Base-by-base conservation (phyloP, 192 early-diverging fungal genomes). In the Coemansia sp. region DNA sequence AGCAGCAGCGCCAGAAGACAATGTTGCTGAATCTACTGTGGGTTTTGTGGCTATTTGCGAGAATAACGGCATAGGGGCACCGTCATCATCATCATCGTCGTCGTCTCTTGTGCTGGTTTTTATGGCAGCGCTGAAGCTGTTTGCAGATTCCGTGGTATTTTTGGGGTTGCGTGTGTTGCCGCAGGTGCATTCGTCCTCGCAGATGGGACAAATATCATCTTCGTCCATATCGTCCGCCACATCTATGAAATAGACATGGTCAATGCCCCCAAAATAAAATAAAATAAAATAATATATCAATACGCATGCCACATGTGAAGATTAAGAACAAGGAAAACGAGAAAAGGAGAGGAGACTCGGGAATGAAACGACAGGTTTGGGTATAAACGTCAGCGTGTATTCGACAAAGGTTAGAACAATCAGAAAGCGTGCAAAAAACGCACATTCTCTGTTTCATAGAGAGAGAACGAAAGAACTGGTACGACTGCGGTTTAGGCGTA, bases 141-240 rank as follows among this genome's bases (percentile, higher is more conserved):
- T 58, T 32, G 46, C 54, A 10, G 54, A 39, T 6, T 53, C 57
- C 1, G 8, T 25, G 7, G 19, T 12, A 25, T 17, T 25, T 54
- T 17, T 54, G 12, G 57, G 5, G n/a, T 39, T 41, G 42, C 71
- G 59, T 7, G 67, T 14, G 68, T 70, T 73, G 37, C 55, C 64
- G 44, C 79, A 81, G 7, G 70, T 76, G 58, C 79, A 81, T 44
- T 81, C 79, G 57, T 81, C 79, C 58, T 81, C 79, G 61, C 79
- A 81, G 43, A 81, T 81, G 10, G 79, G 79, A 39, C 79, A 81
- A 16, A 81, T 81, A 43, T 81, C 79, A 63, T 81, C 79, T 37
- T 81, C 79, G 32, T 81, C 79, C 74, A 73, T 70, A 46, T 71
- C 79, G 25, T 49, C 63, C 8, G 68, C 67, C 14, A 56, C 63